Base-by-base conservation (phyloP, 768 basidiomycete genomes). In the Galerina sulciceps region DNA sequence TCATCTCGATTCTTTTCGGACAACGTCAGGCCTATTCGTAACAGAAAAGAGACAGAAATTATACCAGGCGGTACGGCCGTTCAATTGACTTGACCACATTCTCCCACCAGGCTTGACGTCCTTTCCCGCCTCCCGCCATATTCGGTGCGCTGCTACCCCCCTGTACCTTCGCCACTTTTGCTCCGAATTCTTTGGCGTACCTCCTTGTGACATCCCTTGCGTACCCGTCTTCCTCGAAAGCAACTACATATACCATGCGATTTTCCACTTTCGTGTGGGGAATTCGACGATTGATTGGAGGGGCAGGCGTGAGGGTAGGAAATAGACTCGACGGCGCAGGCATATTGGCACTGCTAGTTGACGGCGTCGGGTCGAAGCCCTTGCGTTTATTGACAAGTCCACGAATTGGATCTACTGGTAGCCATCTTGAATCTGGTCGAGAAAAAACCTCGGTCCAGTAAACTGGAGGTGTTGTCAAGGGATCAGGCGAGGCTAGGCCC, bases 401-500 rank as follows among this genome's bases (percentile, higher is more conserved):
- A 14, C 93, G 87, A 35, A 94, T 82, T 8, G 94, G 93, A 74
- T 99, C 97, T 38, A 99, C 89, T 0, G 95, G 89, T 13, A 99
- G 76, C 97, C 97, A 99, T 36, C 89, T 86, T 13, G 82, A 85
- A 75, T 97, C 94, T 6, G 95, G 87, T 18, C 93, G 87, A 8
- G 94, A 96, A 75, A 95, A 99, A 0, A 97, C 93, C 73, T 99
- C 97, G 0, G 91, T 93, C 97, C 97, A 99, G 72, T 95, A 93
- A 3, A 95, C 89, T 1, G 96, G 96, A 3, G 94, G 88, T 10
- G 86, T 87, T 52, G 62, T 79, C 37, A 74, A 76, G 50, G 88
- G 89, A 72, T 91, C 84, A 47, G 80, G 75, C 6, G 75, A 68
- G 26, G 61, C 76, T 79, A 56, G 3, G 36, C 23, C 31, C 23